Percentiles rank a stretch among this genome's conserved stretches.
Evolutionary conservation across 2,329 filamentous ascomycete species (phyloP).

Genomic region (Lasiodiplodia hormozganensis): DNA sequence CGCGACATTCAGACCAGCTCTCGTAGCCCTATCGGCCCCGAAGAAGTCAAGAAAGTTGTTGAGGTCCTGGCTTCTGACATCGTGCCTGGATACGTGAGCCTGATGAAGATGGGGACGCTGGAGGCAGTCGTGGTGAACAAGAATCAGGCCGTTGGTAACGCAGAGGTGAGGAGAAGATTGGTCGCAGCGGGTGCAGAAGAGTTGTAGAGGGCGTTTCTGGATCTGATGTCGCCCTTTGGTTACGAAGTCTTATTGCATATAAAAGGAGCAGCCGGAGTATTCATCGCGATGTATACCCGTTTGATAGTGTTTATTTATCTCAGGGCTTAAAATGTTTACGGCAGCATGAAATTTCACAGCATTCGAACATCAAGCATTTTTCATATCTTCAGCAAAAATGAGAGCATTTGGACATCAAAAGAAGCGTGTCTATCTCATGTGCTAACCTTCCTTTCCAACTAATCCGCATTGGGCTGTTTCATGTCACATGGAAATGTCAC

Average conservation of each 20-base stretch:
- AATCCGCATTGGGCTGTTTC: neutral
- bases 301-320: neutral
- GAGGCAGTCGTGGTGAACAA: constrained; percentile 53
- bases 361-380: neutral
- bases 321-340: neutral
- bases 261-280: neutral
- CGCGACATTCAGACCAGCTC: constrained; percentile 55
- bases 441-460: no score
- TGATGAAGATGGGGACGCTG: constrained; percentile 48
- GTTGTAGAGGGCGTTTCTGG: neutral
- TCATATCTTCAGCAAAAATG: neutral
- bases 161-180: constrained; percentile 44
- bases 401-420: neutral
- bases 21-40: constrained; percentile 52
- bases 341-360: neutral
- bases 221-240: neutral
- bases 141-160: constrained; percentile 38
- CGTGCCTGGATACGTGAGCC: constrained; percentile 51
- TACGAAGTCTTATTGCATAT: neutral
- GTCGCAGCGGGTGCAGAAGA: constrained; percentile 27
- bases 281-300: constrained; percentile 10
- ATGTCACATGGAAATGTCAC: neutral
- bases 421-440: no score
- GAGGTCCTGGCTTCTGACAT: constrained; percentile 53
- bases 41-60: constrained; percentile 53